Evolutionary conservation across 129 eudicot species (phyloP), one percentile per base, ranked within the genome.

Genomic region (Saussurea involucrata): DNA sequence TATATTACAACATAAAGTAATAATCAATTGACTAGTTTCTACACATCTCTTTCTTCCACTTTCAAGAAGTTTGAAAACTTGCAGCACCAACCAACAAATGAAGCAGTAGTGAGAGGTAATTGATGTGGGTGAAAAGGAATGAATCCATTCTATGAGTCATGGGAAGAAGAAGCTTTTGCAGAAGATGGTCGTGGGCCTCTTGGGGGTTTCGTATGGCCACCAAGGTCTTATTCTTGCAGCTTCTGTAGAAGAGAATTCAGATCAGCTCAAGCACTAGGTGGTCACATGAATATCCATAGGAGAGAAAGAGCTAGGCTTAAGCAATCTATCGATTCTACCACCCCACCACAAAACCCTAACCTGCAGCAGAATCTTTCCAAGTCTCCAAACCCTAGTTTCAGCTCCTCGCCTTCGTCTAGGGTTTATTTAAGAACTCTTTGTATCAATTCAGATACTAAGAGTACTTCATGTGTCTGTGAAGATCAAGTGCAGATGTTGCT

Each of bases 261-360:
- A 55, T 86, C 87, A 28, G 90, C 89, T 75, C 89, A 85, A 82
- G 89, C 86, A 31, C 84, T 85, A 25, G 89, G 89, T 25, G 89
- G 89, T 22, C 89, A 86, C 65, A 86, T 86, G 89, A 86, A 86
- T 80, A 77, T 86, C 79, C 90, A 86, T 55, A 86, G 90, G 66
- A 86, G 87, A 74, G 90, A 86, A 72, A 79, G 90, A 72, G 90
- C 90, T 57, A 82, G 83, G 83, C 81, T 86, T 58, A 86, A 83
- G 64, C 90, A 86, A 61, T n/a, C 68, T 46, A 60, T 49, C 1
- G 3, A 17, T 55, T 4, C 60, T 4, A 53, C 61, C 22, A 22
- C n/a, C 22, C 75, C 76, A 60, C 9, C 10, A 29, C 70, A 46
- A 24, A 10, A 4, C 8, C 21, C 34, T 72, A n/a, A n/a, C 24